Conservation (phyloP, 352 stramenopile genomes). For the Phytophthora pseudosyringae region DNA sequence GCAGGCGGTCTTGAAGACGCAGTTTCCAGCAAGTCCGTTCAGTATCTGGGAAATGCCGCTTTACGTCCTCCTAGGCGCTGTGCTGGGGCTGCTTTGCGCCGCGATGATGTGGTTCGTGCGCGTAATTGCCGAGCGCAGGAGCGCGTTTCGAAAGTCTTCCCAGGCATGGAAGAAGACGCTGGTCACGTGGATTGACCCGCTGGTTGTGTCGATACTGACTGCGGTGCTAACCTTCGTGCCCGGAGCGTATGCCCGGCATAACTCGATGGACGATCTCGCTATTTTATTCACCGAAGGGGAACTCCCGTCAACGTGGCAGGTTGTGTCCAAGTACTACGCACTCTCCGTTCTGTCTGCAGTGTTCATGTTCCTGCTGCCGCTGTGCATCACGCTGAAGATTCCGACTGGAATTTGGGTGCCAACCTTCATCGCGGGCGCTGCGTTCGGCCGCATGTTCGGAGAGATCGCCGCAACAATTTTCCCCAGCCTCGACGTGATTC, state of each 20-base stretch:
- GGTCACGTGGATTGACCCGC: constrained; percentile 70
- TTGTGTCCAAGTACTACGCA: constrained; percentile 75
- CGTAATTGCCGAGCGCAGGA: constrained; percentile 53
- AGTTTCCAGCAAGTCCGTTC: constrained; percentile 60
- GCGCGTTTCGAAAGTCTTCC: constrained; percentile 43
- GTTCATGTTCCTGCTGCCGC: constrained; percentile 69
- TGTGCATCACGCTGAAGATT: constrained; percentile 85
- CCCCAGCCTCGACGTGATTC: constrained; percentile 32
- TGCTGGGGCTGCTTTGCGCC: constrained; percentile 65
- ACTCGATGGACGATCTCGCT: constrained; percentile 64
- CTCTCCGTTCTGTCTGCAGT: constrained; percentile 53
- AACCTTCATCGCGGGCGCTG: constrained; percentile 84
- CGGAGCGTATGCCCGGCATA: constrained; percentile 63
- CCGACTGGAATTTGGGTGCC: constrained; percentile 87
- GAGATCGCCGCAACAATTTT: constrained; percentile 56
- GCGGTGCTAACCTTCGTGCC: constrained; percentile 75
- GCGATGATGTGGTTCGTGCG: constrained; percentile 70
- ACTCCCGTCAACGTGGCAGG: constrained; percentile 53
- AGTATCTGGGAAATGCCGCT: constrained; percentile 79
- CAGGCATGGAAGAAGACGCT: constrained; percentile 55
- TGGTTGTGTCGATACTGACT: constrained; percentile 69
- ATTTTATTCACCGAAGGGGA: constrained; percentile 65
- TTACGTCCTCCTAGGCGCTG: constrained; percentile 60
- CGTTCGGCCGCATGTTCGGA: constrained; percentile 82
- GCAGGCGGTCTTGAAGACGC: constrained; percentile 55